Evolutionary conservation across 331 rosid species (phyloP), one percentile per base, ranked within the genome.

Genomic region (Dryas integrifolia): DNA sequence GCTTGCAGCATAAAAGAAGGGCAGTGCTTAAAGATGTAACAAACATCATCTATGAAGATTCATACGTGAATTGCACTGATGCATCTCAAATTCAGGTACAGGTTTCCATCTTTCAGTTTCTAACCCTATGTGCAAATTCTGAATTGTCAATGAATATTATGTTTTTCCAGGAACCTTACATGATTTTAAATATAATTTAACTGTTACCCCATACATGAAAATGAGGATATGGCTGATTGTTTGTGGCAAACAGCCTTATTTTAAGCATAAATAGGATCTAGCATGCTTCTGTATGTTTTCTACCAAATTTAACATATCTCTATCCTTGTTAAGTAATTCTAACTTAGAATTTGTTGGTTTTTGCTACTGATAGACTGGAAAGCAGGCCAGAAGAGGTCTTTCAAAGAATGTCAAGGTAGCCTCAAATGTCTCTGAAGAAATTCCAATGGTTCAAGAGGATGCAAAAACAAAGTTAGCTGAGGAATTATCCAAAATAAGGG

Each of bases 21-120:
- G 91, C 89, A 9, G 90, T 83, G 65, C 96, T 95, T 14, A 77
- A 58, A 44, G 97, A 95, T 83, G 87, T 86, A 16, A 83, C 92
- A 30, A 95, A 92, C 73, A 57, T 74, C 58, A 26, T 47, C 35
- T 26, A 59, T 44, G 75, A 72, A 57, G 65, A 62, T 53, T 51
- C 81, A 16, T 38, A 56, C 44, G 76, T 43, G 26, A 82, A 77
- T 16, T 35, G 49, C 67, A 63, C 3, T 39, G 41, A 74, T 67
- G 74, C 81, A 49, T 77, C 87, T 55, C 75, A 78, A 15, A 35
- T 74, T 82, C 88, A 70, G 96, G 99, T 88, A 73, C 58, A 58
- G 24, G 24, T 75, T 63, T 48, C 30, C 58, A 49, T 38, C 2
- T 13, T 74, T 61, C 11, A 5, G 47, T 72, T 40, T 68, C 24